Conservation (phyloP, 2,329 filamentous ascomycete species). For the Leptodontidium sp. region DNA sequence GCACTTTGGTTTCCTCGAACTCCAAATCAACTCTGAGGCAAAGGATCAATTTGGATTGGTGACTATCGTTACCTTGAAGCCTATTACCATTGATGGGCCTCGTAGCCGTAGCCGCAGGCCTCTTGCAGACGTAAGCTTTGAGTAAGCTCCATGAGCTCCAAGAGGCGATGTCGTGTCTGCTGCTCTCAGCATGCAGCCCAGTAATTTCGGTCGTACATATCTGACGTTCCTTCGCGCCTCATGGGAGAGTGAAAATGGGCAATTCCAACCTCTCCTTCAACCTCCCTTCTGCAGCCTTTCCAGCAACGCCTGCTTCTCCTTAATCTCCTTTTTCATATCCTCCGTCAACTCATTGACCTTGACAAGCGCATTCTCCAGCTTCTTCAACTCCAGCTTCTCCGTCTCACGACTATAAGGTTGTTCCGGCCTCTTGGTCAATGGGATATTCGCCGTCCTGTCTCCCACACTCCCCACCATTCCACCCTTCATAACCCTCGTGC, state of each 20-base stretch:
- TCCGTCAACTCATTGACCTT: slow-evolving; percentile 61
- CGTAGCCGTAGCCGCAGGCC: no score
- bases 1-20: background rate
- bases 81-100: no score
- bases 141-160: background rate
- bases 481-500: slow-evolving; percentile 55
- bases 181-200: background rate
- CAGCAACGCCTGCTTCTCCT: slow-evolving; percentile 36
- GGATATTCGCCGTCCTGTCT: slow-evolving; percentile 78
- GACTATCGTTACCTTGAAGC: no score
- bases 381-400: slow-evolving; percentile 69
- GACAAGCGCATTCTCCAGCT: slow-evolving; percentile 68
- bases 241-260: background rate
- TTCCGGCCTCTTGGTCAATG: slow-evolving; percentile 68
- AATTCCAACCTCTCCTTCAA: background rate
- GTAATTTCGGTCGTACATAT: background rate
- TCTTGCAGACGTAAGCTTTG: background rate
- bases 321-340: slow-evolving; percentile 37
- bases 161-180: background rate
- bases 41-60: no score
- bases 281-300: slow-evolving; percentile 14
- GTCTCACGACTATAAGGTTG: slow-evolving; percentile 79
- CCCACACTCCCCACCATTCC: slow-evolving; percentile 53
- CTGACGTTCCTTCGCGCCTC: background rate
- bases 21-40: background rate